Evolutionary conservation across 257 asterid species (phyloP), one percentile per base, ranked within the genome.

Genomic region (Solanum boliviense): DNA sequence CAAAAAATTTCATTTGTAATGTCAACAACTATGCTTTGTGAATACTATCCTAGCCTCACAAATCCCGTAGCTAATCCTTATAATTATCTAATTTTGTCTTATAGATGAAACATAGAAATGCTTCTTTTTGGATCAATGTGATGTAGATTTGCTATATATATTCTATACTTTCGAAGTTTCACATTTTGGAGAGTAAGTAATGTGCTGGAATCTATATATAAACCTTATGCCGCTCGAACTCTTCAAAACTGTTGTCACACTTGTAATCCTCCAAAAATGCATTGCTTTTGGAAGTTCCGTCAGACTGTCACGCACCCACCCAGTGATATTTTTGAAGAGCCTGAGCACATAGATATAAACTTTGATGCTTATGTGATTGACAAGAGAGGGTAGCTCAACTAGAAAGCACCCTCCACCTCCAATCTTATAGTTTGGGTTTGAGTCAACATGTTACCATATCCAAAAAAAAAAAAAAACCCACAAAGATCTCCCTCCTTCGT

Each of bases 211-310:
- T 46, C 0, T 29, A 16, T 29, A 15, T 46, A 21, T 46, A 21
- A 27, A 27, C 41, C 41, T 6, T 7, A 56, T 18, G 62, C 2
- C 0, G 62, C 0, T 56, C n/a, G 0, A 0, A 56, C n/a, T 56
- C 62, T 18, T 56, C n/a, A 56, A 56, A 56, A 56, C 0, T 56
- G 62, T 56, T 56, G 10, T 56, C n/a, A 2, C 62, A 56, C n/a
- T 0, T 56, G n/a, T 56, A 2, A 56, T 56, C 62, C 4, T 56
- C 62, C 62, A 18, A 56, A 52, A 16, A 0, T 52, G 9, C 62
- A 52, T 52, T 52, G 62, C 62, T 52, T 52, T 52, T 52, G n/a
- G 62, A 52, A 1, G 62, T 0, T 52, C 62, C 10, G 4, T 18
- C 1, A 52, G 62, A 56, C n/a, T 10, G 0, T 56, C n/a, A 56